Evolutionary conservation across 2,329 filamentous ascomycete species (phyloP).

Genomic region (Phialophora tarda): DNA sequence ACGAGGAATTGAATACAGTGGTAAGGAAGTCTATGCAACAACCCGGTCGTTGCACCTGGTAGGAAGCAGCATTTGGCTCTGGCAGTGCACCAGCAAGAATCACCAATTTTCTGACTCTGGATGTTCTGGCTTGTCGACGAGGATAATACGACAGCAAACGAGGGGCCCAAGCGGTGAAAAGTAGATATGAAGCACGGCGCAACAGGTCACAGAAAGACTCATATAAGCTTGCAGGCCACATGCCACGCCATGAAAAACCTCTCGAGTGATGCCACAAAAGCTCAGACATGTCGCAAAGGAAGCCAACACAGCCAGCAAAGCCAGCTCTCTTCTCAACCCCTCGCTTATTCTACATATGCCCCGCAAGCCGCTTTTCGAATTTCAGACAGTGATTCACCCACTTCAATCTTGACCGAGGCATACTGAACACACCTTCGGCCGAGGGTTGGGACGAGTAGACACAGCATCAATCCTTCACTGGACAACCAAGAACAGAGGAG

Average conservation of each 20-base stretch:
- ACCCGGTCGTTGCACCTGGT: conserved; percentile 18
- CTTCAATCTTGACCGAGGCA: not conserved
- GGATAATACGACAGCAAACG: not conserved
- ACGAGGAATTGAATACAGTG: not conserved
- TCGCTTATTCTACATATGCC: conserved; percentile 7
- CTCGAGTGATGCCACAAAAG: conserved; percentile 23
- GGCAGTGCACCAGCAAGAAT: not conserved
- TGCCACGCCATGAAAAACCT: not conserved
- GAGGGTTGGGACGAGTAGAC: not conserved
- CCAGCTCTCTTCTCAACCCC: conserved; percentile 26
- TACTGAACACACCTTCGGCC: not conserved
- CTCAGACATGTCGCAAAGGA: conserved; percentile 28
- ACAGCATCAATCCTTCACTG: not conserved
- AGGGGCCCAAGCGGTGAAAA: not conserved
- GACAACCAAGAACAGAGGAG: not conserved
- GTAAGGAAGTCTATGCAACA: conserved; percentile 7
- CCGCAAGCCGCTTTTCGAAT: not conserved
- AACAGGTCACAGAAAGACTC: not conserved
- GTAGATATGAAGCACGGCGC: not conserved
- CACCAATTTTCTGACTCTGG: not conserved
- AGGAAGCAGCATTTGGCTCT: not conserved
- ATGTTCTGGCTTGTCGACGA: not conserved
- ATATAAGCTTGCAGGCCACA: not conserved
- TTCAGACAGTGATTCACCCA: conserved; percentile 1
- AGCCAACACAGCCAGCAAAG: conserved; percentile 12